phyloP scores from a whole-genome alignment of 805 yeast genomes.

The Hermanozyma aechmeae region DNA sequence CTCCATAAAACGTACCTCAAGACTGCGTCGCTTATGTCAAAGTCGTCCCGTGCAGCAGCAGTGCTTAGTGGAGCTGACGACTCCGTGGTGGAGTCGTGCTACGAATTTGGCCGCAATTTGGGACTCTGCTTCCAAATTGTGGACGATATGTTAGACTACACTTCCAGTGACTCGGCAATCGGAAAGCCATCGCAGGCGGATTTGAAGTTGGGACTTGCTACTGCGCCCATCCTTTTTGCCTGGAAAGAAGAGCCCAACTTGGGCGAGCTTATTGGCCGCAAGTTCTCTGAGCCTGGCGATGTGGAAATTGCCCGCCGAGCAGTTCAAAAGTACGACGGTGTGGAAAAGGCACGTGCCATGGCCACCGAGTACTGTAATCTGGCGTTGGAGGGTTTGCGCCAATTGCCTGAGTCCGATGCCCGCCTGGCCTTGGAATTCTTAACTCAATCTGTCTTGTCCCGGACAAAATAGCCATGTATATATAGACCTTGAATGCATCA shows the following conservation, averaged over 20 bases:
- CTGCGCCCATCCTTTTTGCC: conserved; percentile 92
- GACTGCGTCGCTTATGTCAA: conserved; percentile 90
- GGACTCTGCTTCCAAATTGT: conserved; percentile 95
- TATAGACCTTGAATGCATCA: background rate
- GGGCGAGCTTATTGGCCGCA: conserved; percentile 76
- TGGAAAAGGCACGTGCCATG: conserved; percentile 62
- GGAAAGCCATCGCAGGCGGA: conserved; percentile 98
- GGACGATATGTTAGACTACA: conserved; percentile 92
- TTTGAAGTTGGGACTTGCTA: conserved; percentile 85
- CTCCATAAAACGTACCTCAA: conserved; percentile 91
- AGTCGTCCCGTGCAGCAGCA: conserved; percentile 88
- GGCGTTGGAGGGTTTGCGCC: conserved; percentile 64
- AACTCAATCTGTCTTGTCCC: conserved; percentile 74
- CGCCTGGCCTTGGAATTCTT: conserved; percentile 78
- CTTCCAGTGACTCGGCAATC: conserved; percentile 71
- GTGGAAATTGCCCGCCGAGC: conserved; percentile 71
- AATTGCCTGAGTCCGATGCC: conserved; percentile 82
- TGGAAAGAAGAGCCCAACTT: conserved; percentile 84
- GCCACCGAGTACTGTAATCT: conserved; percentile 71
- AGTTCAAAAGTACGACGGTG: conserved; percentile 65
- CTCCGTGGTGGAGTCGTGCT: conserved; percentile 71
- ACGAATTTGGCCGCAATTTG: conserved; percentile 84
- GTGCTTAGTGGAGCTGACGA: conserved; percentile 80
- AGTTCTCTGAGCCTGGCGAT: conserved; percentile 75
- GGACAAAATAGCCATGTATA: conserved; percentile 44